Evolutionary conservation across 2,329 filamentous ascomycete species (phyloP).

Genomic region (Fulvia fulva): DNA sequence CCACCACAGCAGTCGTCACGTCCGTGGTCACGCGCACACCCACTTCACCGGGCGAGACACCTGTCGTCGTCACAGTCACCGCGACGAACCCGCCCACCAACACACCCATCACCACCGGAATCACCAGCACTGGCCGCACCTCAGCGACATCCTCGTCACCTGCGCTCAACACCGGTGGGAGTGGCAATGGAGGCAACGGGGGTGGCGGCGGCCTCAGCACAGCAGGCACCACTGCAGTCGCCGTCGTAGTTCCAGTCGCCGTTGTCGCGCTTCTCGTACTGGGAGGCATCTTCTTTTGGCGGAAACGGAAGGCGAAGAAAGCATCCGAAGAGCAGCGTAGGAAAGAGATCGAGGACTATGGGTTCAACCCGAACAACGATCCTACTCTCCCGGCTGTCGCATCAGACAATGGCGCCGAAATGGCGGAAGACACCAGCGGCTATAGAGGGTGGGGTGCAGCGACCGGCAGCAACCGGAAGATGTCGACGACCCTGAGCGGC

Average conservation of each 20-base stretch:
- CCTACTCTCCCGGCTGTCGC: conserved; percentile 66
- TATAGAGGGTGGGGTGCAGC: conserved; percentile 83
- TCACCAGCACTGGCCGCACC: neutral
- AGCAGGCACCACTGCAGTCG: conserved; percentile 77
- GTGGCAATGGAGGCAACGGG: neutral
- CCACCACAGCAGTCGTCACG: conserved; percentile 20
- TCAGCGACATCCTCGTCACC: conserved; percentile 9
- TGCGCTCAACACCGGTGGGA: conserved; percentile 13
- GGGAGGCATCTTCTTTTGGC: conserved; percentile 77
- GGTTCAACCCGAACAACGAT: conserved; percentile 96
- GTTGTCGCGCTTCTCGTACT: conserved; percentile 78
- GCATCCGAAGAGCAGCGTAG: conserved; percentile 80
- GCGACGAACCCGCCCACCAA: conserved; percentile 9
- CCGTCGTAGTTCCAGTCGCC: conserved; percentile 88
- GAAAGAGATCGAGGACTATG: conserved; percentile 96
- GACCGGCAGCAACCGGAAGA: conserved; percentile 66
- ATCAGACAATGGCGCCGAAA: conserved; percentile 56
- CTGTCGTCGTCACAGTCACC: conserved; percentile 17
- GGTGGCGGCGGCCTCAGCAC: conserved; percentile 50
- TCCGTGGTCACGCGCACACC: conserved; percentile 16
- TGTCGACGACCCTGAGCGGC: conserved; percentile 84
- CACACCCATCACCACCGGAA: conserved; percentile 9
- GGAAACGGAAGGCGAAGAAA: conserved; percentile 80
- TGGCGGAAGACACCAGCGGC: conserved; percentile 73
- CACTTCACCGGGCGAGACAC: conserved; percentile 8